Base-by-base conservation (phyloP, 1,139 yeast species). In the Meyerozyma smithsonii region DNA sequence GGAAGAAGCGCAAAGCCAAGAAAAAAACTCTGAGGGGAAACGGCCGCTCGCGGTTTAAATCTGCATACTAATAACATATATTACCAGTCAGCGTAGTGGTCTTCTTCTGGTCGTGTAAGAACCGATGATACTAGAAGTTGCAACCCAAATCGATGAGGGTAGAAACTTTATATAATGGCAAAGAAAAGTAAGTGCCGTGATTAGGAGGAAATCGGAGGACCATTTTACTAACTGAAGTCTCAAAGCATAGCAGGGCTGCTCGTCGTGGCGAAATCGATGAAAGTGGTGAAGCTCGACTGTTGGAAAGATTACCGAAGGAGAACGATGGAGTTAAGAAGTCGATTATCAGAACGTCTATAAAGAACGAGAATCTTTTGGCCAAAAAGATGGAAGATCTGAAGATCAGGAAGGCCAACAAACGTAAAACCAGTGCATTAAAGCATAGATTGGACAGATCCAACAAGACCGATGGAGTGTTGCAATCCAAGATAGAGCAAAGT, bases 171-270 rank as follows among this genome's bases (percentile, higher is more conserved):
- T 24, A 40, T 36, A 28, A 59, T 61, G 66, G 63, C 60, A 12
- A 61, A 58, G 50, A 61, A 61, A 49, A 46, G 66, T 61, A 57
- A 36, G 66, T 56, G 28, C 8, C 18, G 25, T 30, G 35, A 28
- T 21, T 11, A 1, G 16, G 14, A 28, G 32, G 8, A 7, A 17
- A 26, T 37, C 6, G 16, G 28, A n/a, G 11, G 4, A 15, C 7
- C 32, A 14, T 37, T 23, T 11, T 37, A 34, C 21, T 21, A 32
- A 21, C 38, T 10, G 24, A 3, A 69, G 74, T 81, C 24, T 81
- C 88, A 10, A 83, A 81, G 48, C 80, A 74, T 47, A 81, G 89
- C 36, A 75, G 92, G 64, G 89, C 89, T 5, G 90, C 92, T 4
- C 78, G 90, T 63, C 72, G 88, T 56, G 84, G 82, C 3, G 70